Evolutionary conservation across 2,329 filamentous ascomycete species (phyloP), one percentile per base, ranked within the genome.

Genomic region (Harringtonia aguacate): DNA sequence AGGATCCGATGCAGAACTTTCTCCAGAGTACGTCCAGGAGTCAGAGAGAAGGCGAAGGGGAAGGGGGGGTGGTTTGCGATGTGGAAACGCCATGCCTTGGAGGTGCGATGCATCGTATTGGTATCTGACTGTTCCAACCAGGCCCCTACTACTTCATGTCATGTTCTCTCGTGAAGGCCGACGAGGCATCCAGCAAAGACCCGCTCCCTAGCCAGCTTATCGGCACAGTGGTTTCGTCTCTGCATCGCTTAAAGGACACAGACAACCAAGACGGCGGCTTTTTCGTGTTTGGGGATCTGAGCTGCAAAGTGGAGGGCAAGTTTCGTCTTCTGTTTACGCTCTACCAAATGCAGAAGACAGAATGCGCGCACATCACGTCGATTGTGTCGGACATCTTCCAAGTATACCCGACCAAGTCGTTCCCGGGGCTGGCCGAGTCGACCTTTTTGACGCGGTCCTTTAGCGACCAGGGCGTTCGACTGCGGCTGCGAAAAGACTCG

Each of bases 231-330:
- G 81, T 85, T 6, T 94, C 87, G 2, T 94, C 87, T 9, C 69
- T 92, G 39, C 85, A 94, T 60, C 75, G 85, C 43, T 66, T 94
- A 43, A 90, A 92, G 60, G 85, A 94, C 57, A 72, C 77, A 4
- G 73, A 82, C 55, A 88, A 88, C 56, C 69, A 68, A 66, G 86
- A 92, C 61, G 84, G 84, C 12, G 86, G 81, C 1, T 94, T 88
- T 64, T 94, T 94, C 56, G 81, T 94, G n/a, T 94, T 94, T 61
- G 84, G 84, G 6, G 87, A 95, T 60, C 69, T 95, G 20, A 92
- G 86, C 0, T 79, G 90, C 48, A 83, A 83, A 57, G 69, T 79
- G 21, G 77, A 84, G 54, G 88, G 88, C 27, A 70, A 68, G 18
- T 90, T 80, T 57, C 72, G 81, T 30, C 70, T 95, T 33, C 75